Conservation (phyloP, 352 stramenopile genomes). For the Phytophthora crassamura region DNA sequence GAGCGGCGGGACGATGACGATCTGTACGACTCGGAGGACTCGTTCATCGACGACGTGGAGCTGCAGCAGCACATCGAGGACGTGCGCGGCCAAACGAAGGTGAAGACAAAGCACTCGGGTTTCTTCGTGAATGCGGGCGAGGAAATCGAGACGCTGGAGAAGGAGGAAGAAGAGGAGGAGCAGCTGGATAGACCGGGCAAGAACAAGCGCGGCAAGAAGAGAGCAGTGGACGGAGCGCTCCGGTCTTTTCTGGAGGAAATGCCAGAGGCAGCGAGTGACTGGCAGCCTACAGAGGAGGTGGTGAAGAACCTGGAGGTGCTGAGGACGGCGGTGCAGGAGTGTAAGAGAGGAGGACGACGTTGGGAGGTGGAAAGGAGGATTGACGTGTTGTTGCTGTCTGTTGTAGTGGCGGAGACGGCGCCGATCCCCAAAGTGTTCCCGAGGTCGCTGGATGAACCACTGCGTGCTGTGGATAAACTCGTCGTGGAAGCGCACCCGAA, state of each 20-base stretch:
- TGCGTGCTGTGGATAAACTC: conserved; percentile 80
- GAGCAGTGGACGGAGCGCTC: conserved; percentile 52
- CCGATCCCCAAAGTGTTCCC: conserved; percentile 88
- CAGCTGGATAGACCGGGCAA: conserved; percentile 16
- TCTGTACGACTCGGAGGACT: conserved; percentile 90
- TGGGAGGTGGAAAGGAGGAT: background rate
- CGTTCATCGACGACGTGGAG: conserved; percentile 87
- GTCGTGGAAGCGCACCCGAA: conserved; percentile 88
- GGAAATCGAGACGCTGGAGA: conserved; percentile 81
- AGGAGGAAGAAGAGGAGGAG: conserved; percentile 25
- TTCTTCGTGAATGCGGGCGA: conserved; percentile 91
- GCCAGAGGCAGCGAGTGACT: conserved; percentile 73
- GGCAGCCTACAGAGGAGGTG: conserved; percentile 64
- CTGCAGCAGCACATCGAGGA: conserved; percentile 89
- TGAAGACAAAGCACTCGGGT: conserved; percentile 87
- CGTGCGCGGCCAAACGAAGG: conserved; percentile 66
- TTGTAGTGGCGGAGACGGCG: conserved; percentile 52
- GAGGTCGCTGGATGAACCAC: conserved; percentile 74
- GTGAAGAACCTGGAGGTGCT: conserved; percentile 63
- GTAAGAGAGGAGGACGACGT: conserved; percentile 35
- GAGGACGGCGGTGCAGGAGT: conserved; percentile 63
- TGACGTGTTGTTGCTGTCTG: background rate
- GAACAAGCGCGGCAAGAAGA: conserved; percentile 56
- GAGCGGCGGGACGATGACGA: conserved; percentile 79
- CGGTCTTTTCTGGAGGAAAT: conserved; percentile 73